These are phyloP conservation scores for Trichoderma gracile DNA, from an alignment of 2,329 filamentous ascomycete genomes.

Conservation along the genomic window DNA sequence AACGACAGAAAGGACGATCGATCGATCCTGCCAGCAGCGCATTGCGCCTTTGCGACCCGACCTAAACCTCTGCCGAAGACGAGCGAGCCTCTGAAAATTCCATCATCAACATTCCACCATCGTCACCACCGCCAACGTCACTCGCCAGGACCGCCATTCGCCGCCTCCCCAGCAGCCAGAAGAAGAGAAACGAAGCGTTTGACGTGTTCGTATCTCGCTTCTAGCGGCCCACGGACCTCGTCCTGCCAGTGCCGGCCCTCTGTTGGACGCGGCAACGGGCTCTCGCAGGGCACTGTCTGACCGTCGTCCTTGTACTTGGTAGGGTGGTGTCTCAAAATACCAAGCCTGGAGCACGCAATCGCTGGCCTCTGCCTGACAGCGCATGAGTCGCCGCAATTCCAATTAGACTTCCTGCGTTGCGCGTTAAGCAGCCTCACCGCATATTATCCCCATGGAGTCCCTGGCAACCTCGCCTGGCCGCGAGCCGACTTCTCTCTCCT, in stretches of 20 bases:
- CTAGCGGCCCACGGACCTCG: slow-evolving; percentile 2
- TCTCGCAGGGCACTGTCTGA: neutral
- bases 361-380: slow-evolving; percentile 16
- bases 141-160: slow-evolving; percentile 8
- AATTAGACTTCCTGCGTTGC: slow-evolving; percentile 20
- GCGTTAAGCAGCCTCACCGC: slow-evolving; percentile 23
- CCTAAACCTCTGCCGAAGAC: neutral
- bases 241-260: neutral
- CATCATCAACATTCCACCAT: slow-evolving; percentile 10
- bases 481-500: slow-evolving; percentile 18
- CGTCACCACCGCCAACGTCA: slow-evolving; percentile 10
- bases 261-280: slow-evolving; percentile 5
- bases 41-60: neutral
- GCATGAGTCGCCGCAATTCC: slow-evolving; percentile 25
- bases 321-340: slow-evolving; percentile 26
- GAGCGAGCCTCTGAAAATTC: neutral
- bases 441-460: slow-evolving; percentile 27
- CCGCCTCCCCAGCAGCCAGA: neutral
- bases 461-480: slow-evolving; percentile 21
- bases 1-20: neutral
- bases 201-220: slow-evolving; percentile 15
- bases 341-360: slow-evolving; percentile 26
- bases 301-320: neutral
- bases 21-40: neutral
- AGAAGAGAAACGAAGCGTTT: neutral